Evolutionary conservation across 208 protist species (phyloP).

Genomic region (Trypanosomatidae sp.): DNA sequence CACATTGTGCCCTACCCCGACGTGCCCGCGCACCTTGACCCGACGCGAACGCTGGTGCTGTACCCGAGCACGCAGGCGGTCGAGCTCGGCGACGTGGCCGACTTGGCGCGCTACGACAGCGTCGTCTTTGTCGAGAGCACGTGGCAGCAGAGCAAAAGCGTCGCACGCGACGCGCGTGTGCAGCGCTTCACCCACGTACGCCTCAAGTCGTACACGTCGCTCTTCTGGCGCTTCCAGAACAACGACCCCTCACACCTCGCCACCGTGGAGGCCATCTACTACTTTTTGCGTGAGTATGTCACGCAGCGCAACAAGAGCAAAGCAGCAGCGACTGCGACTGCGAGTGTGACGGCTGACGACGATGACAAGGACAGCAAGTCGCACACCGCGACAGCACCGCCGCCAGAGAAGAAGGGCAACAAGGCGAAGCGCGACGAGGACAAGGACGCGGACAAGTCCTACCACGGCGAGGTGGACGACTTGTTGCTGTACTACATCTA

Average conservation of each 20-base stretch:
- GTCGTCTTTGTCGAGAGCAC: slow-evolving; percentile 92
- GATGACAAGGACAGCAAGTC: too few species aligned
- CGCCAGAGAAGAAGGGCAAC: too few species aligned
- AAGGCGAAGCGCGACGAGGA: background rate
- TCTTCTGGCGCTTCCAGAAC: slow-evolving; percentile 93
- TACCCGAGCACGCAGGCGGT: slow-evolving; percentile 75
- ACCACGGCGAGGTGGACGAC: slow-evolving; percentile 89
- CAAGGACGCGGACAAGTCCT: slow-evolving; percentile 13
- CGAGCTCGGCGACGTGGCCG: slow-evolving; percentile 39
- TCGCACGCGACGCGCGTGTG: slow-evolving; percentile 67
- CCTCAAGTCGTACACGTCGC: slow-evolving; percentile 70
- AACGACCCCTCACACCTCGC: slow-evolving; percentile 85
- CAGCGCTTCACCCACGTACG: slow-evolving; percentile 61
- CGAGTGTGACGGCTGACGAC: background rate
- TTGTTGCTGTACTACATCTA: slow-evolving; percentile 93
- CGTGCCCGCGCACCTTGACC: slow-evolving; percentile 42
- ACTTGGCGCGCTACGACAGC: slow-evolving; percentile 67
- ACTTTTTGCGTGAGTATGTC: slow-evolving; percentile 86
- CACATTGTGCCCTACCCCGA: slow-evolving; percentile 69
- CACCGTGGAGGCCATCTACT: slow-evolving; percentile 94
- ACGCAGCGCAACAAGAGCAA: slow-evolving; percentile 30
- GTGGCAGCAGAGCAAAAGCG: slow-evolving; percentile 88
- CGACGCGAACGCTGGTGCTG: slow-evolving; percentile 62
- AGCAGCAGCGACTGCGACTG: too few species aligned
- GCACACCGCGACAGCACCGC: background rate